A percentile compares a stretch with the other conserved stretches of the same genome.
Conservation (phyloP, 2,329 filamentous ascomycete species). For the Fusarium albosuccineum region DNA sequence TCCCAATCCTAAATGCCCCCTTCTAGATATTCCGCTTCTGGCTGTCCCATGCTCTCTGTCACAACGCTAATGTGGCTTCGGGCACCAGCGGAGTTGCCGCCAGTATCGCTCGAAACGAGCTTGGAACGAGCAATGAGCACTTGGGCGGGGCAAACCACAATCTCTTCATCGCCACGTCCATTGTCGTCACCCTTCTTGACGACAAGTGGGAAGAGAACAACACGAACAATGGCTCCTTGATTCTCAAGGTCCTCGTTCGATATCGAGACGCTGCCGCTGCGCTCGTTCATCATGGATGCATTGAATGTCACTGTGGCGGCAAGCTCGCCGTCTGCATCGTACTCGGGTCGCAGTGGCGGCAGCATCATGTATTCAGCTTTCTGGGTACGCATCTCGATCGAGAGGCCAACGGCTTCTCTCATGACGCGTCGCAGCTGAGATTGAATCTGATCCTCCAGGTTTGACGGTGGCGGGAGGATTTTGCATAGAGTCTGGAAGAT, state of each 20-base stretch:
- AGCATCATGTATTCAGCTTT: slow-evolving; percentile 99
- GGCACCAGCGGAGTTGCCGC: slow-evolving; percentile 58
- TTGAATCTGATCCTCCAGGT: slow-evolving; percentile 84
- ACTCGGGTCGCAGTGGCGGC: slow-evolving; percentile 92
- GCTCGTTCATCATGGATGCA: slow-evolving; percentile 93
- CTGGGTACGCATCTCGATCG: slow-evolving; percentile 97
- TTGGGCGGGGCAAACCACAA: slow-evolving; percentile 94
- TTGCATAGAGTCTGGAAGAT: slow-evolving; percentile 85
- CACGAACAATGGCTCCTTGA: slow-evolving; percentile 82
- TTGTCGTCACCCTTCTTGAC: slow-evolving; percentile 94
- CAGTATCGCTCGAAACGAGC: slow-evolving; percentile 65
- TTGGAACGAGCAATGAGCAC: slow-evolving; percentile 79
- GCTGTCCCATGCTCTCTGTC: slow-evolving; percentile 50
- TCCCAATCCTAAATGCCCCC: slow-evolving; percentile 47
- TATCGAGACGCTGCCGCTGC: slow-evolving; percentile 71
- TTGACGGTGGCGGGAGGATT: slow-evolving; percentile 87
- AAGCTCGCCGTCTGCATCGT: slow-evolving; percentile 92
- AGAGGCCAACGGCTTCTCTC: slow-evolving; percentile 87
- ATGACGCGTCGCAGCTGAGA: slow-evolving; percentile 90
- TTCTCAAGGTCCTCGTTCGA: slow-evolving; percentile 85
- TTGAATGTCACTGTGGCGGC: slow-evolving; percentile 92
- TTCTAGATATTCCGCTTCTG: slow-evolving; percentile 53
- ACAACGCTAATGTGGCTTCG: slow-evolving; percentile 56
- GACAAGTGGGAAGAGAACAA: slow-evolving; percentile 95
- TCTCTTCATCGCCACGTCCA: slow-evolving; percentile 91